These are phyloP conservation scores for Candida fluviatilis DNA, from an alignment of 805 yeast genomes.

Conservation along the genomic window DNA sequence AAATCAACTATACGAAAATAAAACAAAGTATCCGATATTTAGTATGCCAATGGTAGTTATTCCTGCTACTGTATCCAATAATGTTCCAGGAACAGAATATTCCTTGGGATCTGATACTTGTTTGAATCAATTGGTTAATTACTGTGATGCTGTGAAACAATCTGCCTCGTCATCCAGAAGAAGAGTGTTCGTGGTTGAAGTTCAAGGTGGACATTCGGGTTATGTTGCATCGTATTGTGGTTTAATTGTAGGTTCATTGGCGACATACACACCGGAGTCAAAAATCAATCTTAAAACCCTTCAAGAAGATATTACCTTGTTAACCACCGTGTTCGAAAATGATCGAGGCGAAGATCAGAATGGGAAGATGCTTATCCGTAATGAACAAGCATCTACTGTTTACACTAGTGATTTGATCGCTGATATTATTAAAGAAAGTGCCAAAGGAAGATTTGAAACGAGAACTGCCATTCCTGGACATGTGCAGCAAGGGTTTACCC, in stretches of 20 bases:
- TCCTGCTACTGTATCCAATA: conserved; percentile 78
- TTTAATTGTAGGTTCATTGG: conserved; percentile 67
- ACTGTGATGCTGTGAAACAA: conserved; percentile 77
- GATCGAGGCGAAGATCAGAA: conserved; percentile 63
- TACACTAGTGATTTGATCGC: conserved; percentile 65
- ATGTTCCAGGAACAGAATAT: conserved; percentile 80
- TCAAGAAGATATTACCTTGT: conserved; percentile 59
- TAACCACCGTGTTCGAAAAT: conserved; percentile 55
- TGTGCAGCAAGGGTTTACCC: conserved; percentile 80
- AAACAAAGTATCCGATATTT: conserved; percentile 63
- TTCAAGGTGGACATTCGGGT: conserved; percentile 84
- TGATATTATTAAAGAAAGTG: conserved; percentile 62
- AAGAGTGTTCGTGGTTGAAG: conserved; percentile 76
- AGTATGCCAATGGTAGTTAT: conserved; percentile 73
- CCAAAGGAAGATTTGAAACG: conserved; percentile 65
- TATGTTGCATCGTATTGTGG: conserved; percentile 69
- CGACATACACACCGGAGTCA: conserved; percentile 74
- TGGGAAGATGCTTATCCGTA: conserved; percentile 67
- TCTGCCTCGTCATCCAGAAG: conserved; percentile 76
- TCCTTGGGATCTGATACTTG: conserved; percentile 76
- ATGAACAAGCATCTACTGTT: conserved; percentile 66
- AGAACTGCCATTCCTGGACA: conserved; percentile 84
- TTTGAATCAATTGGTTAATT: conserved; percentile 62
- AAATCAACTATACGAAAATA: conserved; percentile 58
- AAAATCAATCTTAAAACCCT: conserved; percentile 56